Percentiles rank a stretch among this genome's conserved stretches.
Conservation (phyloP, 2,329 filamentous ascomycete species). For the Sclerotinia nivalis region DNA sequence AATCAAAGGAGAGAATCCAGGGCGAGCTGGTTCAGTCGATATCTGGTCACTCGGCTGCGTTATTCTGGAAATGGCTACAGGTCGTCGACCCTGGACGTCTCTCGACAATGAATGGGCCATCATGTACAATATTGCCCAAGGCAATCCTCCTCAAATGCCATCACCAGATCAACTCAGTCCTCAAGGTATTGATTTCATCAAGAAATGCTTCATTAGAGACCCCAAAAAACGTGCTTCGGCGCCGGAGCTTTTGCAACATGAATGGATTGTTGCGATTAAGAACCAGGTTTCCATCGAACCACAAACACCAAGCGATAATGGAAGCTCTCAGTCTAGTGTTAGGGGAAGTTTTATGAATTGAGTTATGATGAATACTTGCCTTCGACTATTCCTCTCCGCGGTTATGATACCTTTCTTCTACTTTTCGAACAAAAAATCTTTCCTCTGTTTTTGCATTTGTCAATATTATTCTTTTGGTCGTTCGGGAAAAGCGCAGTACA, state of each 20-base stretch:
- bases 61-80: constrained; percentile 96
- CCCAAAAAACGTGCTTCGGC: constrained; percentile 77
- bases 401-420: not conserved
- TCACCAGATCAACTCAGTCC: constrained; percentile 79
- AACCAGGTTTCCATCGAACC: constrained; percentile 63
- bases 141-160: constrained; percentile 86
- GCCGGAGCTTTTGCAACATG: constrained; percentile 87
- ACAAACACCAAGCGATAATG: constrained; percentile 58
- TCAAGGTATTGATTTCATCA: constrained; percentile 83
- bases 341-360: constrained; percentile 31
- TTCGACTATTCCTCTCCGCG: not conserved
- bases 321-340: constrained; percentile 33
- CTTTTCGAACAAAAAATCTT: not conserved
- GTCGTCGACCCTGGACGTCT: constrained; percentile 88
- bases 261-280: constrained; percentile 76
- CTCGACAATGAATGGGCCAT: constrained; percentile 99
- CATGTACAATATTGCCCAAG: constrained; percentile 99
- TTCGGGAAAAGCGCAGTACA: constrained; percentile 15
- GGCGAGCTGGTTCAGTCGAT: constrained; percentile 84
- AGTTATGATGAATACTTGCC: not conserved
- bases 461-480: not conserved
- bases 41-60: constrained; percentile 97
- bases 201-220: constrained; percentile 82
- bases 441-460: constrained; percentile 1
- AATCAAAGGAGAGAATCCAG: constrained; percentile 83